phyloP scores from a whole-genome alignment of 1,284 basidiomycete genomes.

The Pterula multifida region DNA sequence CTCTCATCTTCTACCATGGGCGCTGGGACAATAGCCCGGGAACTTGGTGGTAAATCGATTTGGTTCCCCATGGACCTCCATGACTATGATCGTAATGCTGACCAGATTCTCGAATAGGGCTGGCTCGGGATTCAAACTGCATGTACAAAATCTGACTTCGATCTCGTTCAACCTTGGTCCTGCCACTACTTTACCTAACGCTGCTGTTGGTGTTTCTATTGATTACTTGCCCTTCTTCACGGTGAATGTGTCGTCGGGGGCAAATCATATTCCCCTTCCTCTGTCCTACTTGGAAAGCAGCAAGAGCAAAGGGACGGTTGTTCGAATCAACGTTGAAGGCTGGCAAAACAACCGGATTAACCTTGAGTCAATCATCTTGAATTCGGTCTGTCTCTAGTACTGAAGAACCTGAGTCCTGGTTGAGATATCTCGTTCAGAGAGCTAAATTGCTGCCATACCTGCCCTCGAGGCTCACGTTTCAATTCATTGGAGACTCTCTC shows the following conservation, averaged over 20 bases:
- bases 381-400: slow-evolving; percentile 22
- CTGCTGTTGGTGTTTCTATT: slow-evolving; percentile 35
- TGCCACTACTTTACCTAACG: slow-evolving; percentile 34
- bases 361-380: slow-evolving; percentile 33
- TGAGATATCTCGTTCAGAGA: slow-evolving; percentile 19
- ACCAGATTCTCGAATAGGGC: slow-evolving; percentile 24
- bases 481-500: slow-evolving; percentile 48
- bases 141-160: slow-evolving; percentile 29
- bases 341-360: slow-evolving; percentile 50
- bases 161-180: slow-evolving; percentile 35
- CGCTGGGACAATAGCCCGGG: slow-evolving; percentile 26
- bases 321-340: slow-evolving; percentile 39
- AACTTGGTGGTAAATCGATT: slow-evolving; percentile 23
- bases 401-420: neutral
- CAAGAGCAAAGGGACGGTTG: slow-evolving; percentile 17
- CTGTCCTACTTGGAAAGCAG: neutral
- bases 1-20: slow-evolving; percentile 24
- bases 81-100: too few relatives aligned
- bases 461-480: slow-evolving; percentile 34
- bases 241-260: slow-evolving; percentile 34
- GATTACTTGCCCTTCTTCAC: slow-evolving; percentile 34
- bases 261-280: slow-evolving; percentile 31
- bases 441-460: slow-evolving; percentile 33
- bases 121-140: slow-evolving; percentile 42
- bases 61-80: neutral